phyloP scores from a whole-genome alignment of 306 rosid genomes.

The Acacia acuminata region DNA sequence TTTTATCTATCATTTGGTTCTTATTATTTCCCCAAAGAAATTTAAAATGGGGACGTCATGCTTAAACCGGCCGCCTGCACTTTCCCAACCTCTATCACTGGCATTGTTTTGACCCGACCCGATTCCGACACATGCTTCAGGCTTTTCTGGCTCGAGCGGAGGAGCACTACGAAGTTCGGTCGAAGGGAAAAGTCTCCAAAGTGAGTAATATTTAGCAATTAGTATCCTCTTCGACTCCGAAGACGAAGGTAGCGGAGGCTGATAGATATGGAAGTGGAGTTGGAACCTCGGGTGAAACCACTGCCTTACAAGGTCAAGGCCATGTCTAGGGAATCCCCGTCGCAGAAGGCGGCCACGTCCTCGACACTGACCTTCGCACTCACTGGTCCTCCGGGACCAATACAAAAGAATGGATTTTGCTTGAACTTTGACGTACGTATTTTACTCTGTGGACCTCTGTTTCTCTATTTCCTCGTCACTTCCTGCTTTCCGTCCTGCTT shows the following conservation, averaged over 20 bases:
- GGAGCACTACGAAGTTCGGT: too few relatives aligned
- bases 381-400: constrained; percentile 99
- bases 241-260: not conserved
- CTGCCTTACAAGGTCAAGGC: constrained; percentile 80
- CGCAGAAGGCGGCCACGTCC: constrained; percentile 83
- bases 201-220: too few relatives aligned
- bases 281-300: constrained; percentile 76
- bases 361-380: constrained; percentile 87
- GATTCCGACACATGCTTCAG: too few relatives aligned
- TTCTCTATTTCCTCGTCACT: not conserved
- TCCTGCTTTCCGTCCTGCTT: not conserved
- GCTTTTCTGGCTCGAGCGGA: too few relatives aligned
- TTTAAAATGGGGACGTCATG: too few relatives aligned
- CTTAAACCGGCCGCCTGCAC: too few relatives aligned
- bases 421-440: constrained; percentile 69
- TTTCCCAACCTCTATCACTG: too few relatives aligned
- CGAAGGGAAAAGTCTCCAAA: too few relatives aligned
- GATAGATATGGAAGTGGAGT: constrained; percentile 69
- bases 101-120: too few relatives aligned
- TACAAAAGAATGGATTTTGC: constrained; percentile 94
- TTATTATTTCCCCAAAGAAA: too few relatives aligned
- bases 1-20: too few relatives aligned
- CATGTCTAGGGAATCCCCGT: constrained; percentile 79
- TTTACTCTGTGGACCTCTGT: not conserved
- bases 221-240: not conserved